phyloP scores from a whole-genome alignment of 75 land plant genomes.

The Sequoiadendron giganteum region DNA sequence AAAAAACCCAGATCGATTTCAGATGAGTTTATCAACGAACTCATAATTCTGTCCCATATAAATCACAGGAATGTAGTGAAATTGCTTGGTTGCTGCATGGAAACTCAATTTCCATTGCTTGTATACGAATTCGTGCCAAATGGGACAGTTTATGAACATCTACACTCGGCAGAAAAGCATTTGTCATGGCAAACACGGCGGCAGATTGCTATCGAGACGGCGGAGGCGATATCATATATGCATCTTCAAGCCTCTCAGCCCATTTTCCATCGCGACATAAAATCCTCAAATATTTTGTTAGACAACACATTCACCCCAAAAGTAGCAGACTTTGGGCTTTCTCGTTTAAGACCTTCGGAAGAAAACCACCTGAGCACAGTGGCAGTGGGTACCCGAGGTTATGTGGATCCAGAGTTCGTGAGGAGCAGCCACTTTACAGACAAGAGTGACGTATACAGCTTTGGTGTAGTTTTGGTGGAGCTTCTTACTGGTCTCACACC shows the following conservation, averaged over 20 bases:
- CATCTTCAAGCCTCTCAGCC: slow-evolving; percentile 48
- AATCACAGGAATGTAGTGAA: slow-evolving; percentile 32
- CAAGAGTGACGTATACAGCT: too few species aligned
- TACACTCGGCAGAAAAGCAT: slow-evolving; percentile 24
- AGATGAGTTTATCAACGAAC: slow-evolving; percentile 52
- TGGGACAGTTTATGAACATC: slow-evolving; percentile 70
- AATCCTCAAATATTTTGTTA: too few species aligned
- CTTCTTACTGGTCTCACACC: too few species aligned
- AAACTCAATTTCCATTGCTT: too few species aligned
- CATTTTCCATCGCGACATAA: too few species aligned
- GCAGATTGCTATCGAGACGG: slow-evolving; percentile 67
- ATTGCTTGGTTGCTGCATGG: too few species aligned
- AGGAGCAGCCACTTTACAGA: slow-evolving; percentile 42
- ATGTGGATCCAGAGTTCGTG: slow-evolving; percentile 22
- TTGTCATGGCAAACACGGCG: slow-evolving; percentile 51
- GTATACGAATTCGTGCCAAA: slow-evolving; percentile 62
- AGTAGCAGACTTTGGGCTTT: slow-evolving; percentile 39
- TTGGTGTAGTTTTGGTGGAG: too few species aligned
- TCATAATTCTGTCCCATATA: slow-evolving; percentile 27
- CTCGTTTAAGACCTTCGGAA: slow-evolving; percentile 40
- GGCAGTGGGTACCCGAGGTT: slow-evolving; percentile 81
- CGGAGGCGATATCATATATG: slow-evolving; percentile 75
- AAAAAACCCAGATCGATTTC: slow-evolving; percentile 48
- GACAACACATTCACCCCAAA: too few species aligned
- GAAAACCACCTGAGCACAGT: slow-evolving; percentile 34